Conservation (phyloP, 805 yeast species). For the Zygotorulaspora chibaensis region DNA sequence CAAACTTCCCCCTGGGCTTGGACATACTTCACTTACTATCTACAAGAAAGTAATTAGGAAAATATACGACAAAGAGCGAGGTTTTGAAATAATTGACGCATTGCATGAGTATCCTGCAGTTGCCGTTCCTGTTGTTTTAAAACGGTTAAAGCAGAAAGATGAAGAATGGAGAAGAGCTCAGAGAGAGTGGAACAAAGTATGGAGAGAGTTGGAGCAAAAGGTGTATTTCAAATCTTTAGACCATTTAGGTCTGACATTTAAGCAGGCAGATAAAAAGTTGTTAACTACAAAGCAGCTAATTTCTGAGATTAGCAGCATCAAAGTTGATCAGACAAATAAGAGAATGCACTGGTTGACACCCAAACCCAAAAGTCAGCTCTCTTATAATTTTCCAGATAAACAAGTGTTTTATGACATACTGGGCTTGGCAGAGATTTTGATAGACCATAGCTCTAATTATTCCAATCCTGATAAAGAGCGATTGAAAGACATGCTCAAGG, state of each 20-base stretch:
- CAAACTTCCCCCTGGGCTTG: constrained; percentile 88
- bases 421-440: constrained; percentile 59
- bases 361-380: constrained; percentile 70
- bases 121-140: constrained; percentile 89
- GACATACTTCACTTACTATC: constrained; percentile 85
- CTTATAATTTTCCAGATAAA: constrained; percentile 58
- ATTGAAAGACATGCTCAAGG: constrained; percentile 62
- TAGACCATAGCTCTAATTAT: constrained; percentile 66
- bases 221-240: constrained; percentile 91
- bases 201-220: constrained; percentile 97
- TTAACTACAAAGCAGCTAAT: constrained; percentile 85
- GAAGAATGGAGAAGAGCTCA: constrained; percentile 99
- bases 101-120: constrained; percentile 91
- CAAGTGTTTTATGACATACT: constrained; percentile 71
- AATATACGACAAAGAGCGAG: constrained; percentile 89
- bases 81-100: constrained; percentile 94
- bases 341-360: constrained; percentile 83
- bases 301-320: constrained; percentile 87
- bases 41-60: constrained; percentile 91
- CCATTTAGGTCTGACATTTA: constrained; percentile 92
- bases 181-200: constrained; percentile 96
- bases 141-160: constrained; percentile 92
- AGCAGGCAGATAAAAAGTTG: constrained; percentile 91
- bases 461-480: constrained; percentile 78
- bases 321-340: constrained; percentile 86